Percentiles rank a stretch among this genome's conserved stretches.
These are phyloP conservation scores for Globisporangium echinulatum DNA, from an alignment of 352 stramenopile species.

Conservation along the genomic window DNA sequence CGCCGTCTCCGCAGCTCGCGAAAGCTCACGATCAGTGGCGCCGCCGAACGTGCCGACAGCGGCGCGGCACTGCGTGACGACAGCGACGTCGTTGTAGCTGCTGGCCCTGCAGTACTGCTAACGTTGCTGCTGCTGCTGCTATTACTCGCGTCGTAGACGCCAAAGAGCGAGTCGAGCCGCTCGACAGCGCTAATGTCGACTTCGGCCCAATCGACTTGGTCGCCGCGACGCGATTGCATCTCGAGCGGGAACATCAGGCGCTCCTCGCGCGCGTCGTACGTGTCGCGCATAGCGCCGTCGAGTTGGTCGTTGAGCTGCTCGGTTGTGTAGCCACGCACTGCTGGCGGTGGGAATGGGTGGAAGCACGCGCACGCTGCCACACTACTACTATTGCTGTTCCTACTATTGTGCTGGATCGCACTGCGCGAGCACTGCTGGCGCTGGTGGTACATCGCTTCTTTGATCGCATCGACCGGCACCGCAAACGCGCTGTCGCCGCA, in stretches of 20 bases:
- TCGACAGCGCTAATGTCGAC: constrained; percentile 23
- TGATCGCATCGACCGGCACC: constrained; percentile 10
- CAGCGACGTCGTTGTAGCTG: background rate
- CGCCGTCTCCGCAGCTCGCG: constrained; percentile 9
- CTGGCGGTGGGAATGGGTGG: constrained; percentile 24
- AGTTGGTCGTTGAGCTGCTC: background rate
- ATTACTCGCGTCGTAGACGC: constrained; percentile 1
- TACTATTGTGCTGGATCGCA: background rate
- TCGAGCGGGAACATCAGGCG: constrained; percentile 30
- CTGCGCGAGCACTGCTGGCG: constrained; percentile 19
- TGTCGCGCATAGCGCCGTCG: background rate
- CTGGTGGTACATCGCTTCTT: constrained; percentile 13
- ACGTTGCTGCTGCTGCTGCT: background rate
- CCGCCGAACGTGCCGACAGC: constrained; percentile 1
- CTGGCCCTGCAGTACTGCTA: background rate
- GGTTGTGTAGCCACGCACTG: background rate
- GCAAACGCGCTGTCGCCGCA: constrained; percentile 40
- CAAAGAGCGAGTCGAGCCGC: constrained; percentile 28
- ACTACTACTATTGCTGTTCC: background rate
- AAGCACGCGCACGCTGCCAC: constrained; percentile 16
- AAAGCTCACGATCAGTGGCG: constrained; percentile 10
- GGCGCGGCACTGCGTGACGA: background rate
- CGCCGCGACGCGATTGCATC: constrained; percentile 11
- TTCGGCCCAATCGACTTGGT: constrained; percentile 28
- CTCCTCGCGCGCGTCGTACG: constrained; percentile 25